Conservation (phyloP, 345 rosid species). For the Brassica rapa region DNA sequence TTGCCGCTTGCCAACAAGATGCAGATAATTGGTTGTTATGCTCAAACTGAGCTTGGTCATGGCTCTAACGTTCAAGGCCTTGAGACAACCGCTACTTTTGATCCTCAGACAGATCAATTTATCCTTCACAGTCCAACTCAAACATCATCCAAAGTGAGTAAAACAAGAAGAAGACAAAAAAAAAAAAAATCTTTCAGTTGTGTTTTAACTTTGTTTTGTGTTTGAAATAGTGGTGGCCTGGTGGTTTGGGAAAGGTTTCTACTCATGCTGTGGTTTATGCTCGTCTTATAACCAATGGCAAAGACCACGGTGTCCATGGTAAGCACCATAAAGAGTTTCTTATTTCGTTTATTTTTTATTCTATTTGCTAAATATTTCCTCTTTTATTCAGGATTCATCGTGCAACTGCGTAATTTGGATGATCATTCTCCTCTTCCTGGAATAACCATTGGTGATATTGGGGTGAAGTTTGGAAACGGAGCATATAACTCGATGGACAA, state of each 20-base stretch:
- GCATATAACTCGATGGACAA: constrained; percentile 91
- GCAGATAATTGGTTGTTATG: constrained; percentile 95
- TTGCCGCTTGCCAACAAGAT: constrained; percentile 76
- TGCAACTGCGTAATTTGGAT: constrained; percentile 82
- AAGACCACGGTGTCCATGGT: constrained; percentile 89
- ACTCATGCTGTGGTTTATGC: constrained; percentile 95
- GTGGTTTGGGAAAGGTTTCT: constrained; percentile 86
- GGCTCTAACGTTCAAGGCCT: constrained; percentile 98
- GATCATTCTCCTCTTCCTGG: constrained; percentile 93
- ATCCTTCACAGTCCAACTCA: constrained; percentile 82
- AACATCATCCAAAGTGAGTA: constrained; percentile 83
- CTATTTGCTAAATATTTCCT: constrained; percentile 8
- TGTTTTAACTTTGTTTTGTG: constrained; percentile 8
- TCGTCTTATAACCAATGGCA: constrained; percentile 67
- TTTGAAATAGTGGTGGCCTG: constrained; percentile 96
- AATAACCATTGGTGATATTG: constrained; percentile 84
- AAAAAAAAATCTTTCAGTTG: neutral
- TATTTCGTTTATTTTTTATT: neutral
- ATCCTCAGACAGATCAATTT: constrained; percentile 78
- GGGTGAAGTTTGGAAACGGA: constrained; percentile 81
- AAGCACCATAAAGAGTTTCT: constrained; percentile 13
- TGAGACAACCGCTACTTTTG: constrained; percentile 92
- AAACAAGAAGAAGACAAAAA: neutral
- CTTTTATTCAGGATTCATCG: constrained; percentile 69
- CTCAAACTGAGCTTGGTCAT: constrained; percentile 98